Conservation (phyloP, 2,329 filamentous ascomycete species). For the Metarhizium sp. region DNA sequence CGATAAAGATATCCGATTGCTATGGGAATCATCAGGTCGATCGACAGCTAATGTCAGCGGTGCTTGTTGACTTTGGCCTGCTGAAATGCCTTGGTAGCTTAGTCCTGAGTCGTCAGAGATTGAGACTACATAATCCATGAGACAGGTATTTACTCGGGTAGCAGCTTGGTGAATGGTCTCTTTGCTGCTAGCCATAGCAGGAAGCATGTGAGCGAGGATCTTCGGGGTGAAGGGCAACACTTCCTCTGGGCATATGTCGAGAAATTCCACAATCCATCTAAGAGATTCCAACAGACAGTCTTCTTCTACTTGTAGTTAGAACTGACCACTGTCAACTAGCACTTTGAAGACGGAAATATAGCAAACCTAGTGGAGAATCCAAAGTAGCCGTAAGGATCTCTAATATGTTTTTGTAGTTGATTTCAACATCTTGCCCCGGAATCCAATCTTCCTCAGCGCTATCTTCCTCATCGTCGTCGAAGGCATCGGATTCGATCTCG, state of each 20-base stretch:
- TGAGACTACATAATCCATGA: conserved; percentile 92
- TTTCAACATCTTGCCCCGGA: conserved; percentile 90
- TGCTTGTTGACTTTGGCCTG: conserved; percentile 23
- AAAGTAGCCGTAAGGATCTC: conserved; percentile 87
- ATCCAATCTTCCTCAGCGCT: conserved; percentile 89
- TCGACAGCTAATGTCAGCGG: conserved; percentile 35
- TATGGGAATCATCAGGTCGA: conserved; percentile 35
- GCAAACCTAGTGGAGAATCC: conserved; percentile 66
- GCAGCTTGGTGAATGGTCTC: conserved; percentile 85
- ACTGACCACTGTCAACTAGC: conserved; percentile 9
- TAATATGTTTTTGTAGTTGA: conserved; percentile 85
- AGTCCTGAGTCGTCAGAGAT: conserved; percentile 59
- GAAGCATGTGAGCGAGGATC: conserved; percentile 82
- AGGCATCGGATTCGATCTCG: conserved; percentile 48
- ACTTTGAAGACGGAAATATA: background rate
- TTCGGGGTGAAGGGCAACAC: conserved; percentile 91
- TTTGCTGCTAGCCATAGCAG: conserved; percentile 85
- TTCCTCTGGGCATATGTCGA: conserved; percentile 95
- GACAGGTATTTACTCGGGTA: conserved; percentile 75
- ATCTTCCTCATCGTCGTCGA: conserved; percentile 47
- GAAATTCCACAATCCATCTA: conserved; percentile 91
- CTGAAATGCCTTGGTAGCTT: conserved; percentile 12
- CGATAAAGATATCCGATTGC: conserved; percentile 41
- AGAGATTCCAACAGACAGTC: conserved; percentile 86
- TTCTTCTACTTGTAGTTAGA: conserved; percentile 51